Percentiles rank a stretch among this genome's conserved stretches.
Conservation (phyloP, 306 rosid genomes). For the Lathyrus tuberosus region DNA sequence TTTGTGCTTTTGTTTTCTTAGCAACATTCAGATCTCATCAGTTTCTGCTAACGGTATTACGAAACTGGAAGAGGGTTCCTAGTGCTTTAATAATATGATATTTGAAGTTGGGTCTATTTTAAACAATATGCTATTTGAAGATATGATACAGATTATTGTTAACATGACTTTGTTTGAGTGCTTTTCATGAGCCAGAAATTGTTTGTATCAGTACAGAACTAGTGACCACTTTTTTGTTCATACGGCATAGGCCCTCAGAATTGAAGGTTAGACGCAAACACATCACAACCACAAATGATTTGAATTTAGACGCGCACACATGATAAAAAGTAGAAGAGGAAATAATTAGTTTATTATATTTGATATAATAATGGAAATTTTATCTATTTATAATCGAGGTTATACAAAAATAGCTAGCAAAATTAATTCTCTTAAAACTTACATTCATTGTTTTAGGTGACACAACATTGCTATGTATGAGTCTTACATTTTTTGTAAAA, state of each 20-base stretch:
- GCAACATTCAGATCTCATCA: constrained; percentile 1
- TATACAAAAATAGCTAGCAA: too few relatives aligned
- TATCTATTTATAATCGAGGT: too few relatives aligned
- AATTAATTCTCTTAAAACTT: too few relatives aligned
- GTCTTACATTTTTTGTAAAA: too few relatives aligned
- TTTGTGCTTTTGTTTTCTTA: constrained; percentile 5
- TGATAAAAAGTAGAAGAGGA: too few relatives aligned
- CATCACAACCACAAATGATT: too few relatives aligned
- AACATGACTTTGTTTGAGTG: background rate
- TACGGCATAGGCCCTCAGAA: background rate
- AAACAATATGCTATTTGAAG: background rate
- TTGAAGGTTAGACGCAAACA: too few relatives aligned
- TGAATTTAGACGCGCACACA: too few relatives aligned
- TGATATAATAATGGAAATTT: too few relatives aligned
- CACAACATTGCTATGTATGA: too few relatives aligned
- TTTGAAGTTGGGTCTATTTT: background rate
- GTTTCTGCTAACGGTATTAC: constrained; percentile 1
- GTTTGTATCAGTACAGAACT: constrained; percentile 4
- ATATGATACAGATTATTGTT: background rate
- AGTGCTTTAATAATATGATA: background rate
- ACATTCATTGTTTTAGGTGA: too few relatives aligned
- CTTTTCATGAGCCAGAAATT: constrained; percentile 6
- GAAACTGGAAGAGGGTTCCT: background rate
- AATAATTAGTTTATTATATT: too few relatives aligned
- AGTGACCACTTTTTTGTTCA: background rate